Evolutionary conservation across 108 stramenopile species (phyloP).

Genomic region (Discostella stelligeroides): DNA sequence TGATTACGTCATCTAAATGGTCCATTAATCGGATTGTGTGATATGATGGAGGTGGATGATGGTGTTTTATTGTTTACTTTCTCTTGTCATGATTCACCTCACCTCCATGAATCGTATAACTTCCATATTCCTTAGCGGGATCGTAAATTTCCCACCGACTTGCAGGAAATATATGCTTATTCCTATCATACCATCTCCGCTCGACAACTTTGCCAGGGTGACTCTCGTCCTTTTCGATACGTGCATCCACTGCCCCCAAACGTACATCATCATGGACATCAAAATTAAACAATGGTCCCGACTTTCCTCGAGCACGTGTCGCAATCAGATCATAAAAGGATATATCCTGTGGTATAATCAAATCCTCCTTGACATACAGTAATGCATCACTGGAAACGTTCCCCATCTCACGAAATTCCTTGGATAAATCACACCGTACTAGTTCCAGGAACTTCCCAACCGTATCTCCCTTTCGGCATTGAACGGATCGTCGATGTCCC

Average conservation of each 20-base stretch:
- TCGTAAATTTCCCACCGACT: constrained; percentile 97
- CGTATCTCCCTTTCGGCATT: constrained; percentile 85
- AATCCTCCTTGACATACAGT: constrained; percentile 98
- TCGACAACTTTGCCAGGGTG: constrained; percentile 98
- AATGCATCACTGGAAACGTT: constrained; percentile 82
- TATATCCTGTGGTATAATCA: constrained; percentile 94
- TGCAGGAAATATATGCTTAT: constrained; percentile 99
- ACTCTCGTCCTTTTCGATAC: constrained; percentile 95
- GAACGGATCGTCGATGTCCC: constrained; percentile 86
- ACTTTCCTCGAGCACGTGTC: constrained; percentile 92
- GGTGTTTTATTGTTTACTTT: too few species aligned
- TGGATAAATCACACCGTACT: constrained; percentile 75
- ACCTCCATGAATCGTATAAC: constrained; percentile 91
- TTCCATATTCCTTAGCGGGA: constrained; percentile 88
- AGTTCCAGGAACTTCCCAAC: constrained; percentile 89
- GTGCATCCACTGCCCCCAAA: constrained; percentile 77
- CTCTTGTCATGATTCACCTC: constrained; percentile 68
- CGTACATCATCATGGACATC: constrained; percentile 97
- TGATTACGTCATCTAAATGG: too few species aligned
- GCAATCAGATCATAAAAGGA: constrained; percentile 97
- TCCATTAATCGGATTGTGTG: too few species aligned
- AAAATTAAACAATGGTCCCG: constrained; percentile 96
- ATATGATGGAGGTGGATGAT: too few species aligned
- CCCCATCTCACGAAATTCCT: constrained; percentile 86
- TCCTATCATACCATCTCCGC: constrained; percentile 94